phyloP scores from a whole-genome alignment of 2,329 filamentous ascomycete species.

The Penicillium sp. region DNA sequence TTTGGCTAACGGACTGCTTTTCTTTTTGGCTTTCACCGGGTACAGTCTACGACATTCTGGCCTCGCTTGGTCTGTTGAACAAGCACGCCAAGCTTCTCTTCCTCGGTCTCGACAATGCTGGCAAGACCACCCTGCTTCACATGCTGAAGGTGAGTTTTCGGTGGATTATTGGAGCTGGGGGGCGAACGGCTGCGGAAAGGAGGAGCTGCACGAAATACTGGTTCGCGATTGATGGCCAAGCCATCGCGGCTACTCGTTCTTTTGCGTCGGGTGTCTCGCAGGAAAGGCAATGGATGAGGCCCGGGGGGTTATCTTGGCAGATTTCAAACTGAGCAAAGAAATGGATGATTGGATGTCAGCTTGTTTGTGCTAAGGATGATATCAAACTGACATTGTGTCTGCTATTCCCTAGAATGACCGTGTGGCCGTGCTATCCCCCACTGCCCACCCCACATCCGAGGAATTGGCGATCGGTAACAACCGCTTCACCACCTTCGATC shows the following conservation, averaged over 20 bases:
- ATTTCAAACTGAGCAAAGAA: background rate
- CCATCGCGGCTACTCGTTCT: no score
- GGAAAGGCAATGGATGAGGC: no score
- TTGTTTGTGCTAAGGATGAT: constrained; percentile 6
- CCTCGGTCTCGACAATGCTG: constrained; percentile 87
- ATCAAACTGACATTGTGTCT: background rate
- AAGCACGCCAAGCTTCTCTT: constrained; percentile 95
- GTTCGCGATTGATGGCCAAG: no score
- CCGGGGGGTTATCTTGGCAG: no score
- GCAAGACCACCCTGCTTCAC: constrained; percentile 88
- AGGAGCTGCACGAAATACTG: background rate
- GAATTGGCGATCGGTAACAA: constrained; percentile 90
- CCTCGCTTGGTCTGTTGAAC: constrained; percentile 81
- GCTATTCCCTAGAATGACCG: constrained; percentile 67
- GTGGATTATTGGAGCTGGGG: background rate
- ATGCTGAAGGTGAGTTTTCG: constrained; percentile 74
- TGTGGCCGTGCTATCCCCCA: constrained; percentile 83
- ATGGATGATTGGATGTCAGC: background rate
- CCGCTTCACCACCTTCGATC: constrained; percentile 89
- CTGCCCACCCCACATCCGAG: constrained; percentile 86
- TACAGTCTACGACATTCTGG: constrained; percentile 81
- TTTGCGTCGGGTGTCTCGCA: no score
- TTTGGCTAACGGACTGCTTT: constrained; percentile 6
- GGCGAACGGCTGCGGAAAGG: constrained; percentile 1
- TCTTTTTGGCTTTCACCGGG: background rate